These are phyloP conservation scores for Nakaseomyces kungkrabaensis DNA, from an alignment of 1,139 yeast species.

Conservation along the genomic window DNA sequence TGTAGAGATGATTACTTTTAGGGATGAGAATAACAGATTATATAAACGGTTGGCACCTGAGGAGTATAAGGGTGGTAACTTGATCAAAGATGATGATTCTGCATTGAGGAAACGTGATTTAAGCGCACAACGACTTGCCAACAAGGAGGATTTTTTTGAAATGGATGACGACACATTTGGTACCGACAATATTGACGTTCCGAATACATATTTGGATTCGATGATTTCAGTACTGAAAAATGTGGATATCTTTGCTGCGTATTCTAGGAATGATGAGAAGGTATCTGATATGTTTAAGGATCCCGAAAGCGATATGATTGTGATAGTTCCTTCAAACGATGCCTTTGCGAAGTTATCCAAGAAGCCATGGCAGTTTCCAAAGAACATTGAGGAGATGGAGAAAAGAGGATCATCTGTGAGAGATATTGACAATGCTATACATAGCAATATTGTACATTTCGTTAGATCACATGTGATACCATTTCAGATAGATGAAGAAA, in stretches of 20 bases:
- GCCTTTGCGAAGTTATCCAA: slow-evolving; percentile 37
- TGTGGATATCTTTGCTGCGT: slow-evolving; percentile 16
- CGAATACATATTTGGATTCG: slow-evolving; percentile 12
- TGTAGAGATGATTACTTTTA: slow-evolving; percentile 6
- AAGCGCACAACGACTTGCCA: slow-evolving; percentile 6
- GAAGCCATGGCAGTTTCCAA: slow-evolving; percentile 70
- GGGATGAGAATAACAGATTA: slow-evolving; percentile 8
- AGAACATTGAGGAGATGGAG: slow-evolving; percentile 29
- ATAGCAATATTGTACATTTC: slow-evolving; percentile 41
- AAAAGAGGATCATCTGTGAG: slow-evolving; percentile 27
- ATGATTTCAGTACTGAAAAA: slow-evolving; percentile 15
- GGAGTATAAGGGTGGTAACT: slow-evolving; percentile 1
- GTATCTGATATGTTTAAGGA: slow-evolving; percentile 12
- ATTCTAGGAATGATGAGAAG: slow-evolving; percentile 16
- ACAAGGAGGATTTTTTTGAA: slow-evolving; percentile 5
- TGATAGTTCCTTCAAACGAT: slow-evolving; percentile 53
- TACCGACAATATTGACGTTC: slow-evolving; percentile 3
- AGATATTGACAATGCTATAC: slow-evolving; percentile 36
- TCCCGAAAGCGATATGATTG: slow-evolving; percentile 26
- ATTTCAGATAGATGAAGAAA: slow-evolving; percentile 9
- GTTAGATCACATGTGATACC: slow-evolving; percentile 45
- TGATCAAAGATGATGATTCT: not conserved
- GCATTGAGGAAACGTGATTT: slow-evolving; percentile 3
- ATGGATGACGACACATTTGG: not conserved
- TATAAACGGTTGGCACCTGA: slow-evolving; percentile 8